Conservation (phyloP, 176 grass and related monocot genomes). For the Sorghum bicolor region Sorghum_bicolor_NCBIv3 NC_012876.2:59812501-59813000, state of each 20-base stretch:
- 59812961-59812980: neutral
- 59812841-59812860: neutral
- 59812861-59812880: neutral
- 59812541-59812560: conserved; percentile 68
- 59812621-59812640: conserved; percentile 85
- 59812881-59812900: neutral
- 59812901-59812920: neutral
- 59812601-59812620: conserved; percentile 86
- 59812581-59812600: conserved; percentile 87
- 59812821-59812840: neutral
- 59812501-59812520: conserved; percentile 6
- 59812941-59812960: neutral
- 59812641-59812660: neutral
- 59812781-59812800: neutral
- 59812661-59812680: neutral
- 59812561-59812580: conserved; percentile 85
- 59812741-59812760: neutral
- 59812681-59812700: conserved; percentile 9
- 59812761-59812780: neutral
- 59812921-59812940: neutral
- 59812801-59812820: neutral
- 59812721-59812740: neutral
- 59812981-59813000: neutral
- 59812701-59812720: neutral
- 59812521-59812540: conserved; percentile 51